Evolutionary conservation across 1,284 basidiomycete species (phyloP).

Genomic region (Boletellus sp.): DNA sequence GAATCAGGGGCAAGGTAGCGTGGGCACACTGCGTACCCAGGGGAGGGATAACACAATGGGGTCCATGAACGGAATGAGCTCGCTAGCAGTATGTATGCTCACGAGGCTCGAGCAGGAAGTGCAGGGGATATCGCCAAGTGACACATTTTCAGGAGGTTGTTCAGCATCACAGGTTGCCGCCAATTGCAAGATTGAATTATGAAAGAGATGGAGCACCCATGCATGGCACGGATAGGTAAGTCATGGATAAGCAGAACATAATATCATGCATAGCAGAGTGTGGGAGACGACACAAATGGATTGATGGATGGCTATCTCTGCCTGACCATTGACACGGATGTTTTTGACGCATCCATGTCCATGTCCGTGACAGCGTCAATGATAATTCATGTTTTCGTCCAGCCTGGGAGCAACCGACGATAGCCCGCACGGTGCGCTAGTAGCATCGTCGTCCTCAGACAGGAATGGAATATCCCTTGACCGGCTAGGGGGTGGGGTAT

Average conservation of each 20-base stretch:
- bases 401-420: neutral
- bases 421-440: neutral
- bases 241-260: too few species aligned
- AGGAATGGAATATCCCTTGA: constrained; percentile 8
- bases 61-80: too few species aligned
- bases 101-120: neutral
- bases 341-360: constrained; percentile 4
- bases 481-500: constrained; percentile 9
- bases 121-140: neutral
- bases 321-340: neutral
- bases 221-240: too few species aligned
- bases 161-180: too few species aligned
- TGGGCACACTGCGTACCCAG: neutral
- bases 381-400: constrained; percentile 3
- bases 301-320: constrained; percentile 4
- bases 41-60: neutral
- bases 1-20: too few species aligned
- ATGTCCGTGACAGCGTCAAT: constrained; percentile 12
- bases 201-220: too few species aligned
- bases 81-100: too few species aligned
- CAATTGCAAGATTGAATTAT: too few species aligned
- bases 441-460: neutral
- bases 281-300: constrained; percentile 4
- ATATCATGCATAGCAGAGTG: neutral
- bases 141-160: too few species aligned